These are phyloP conservation scores for Mucor circinelloides DNA, from an alignment of 371 early-diverging fungal species.

Conservation along the genomic window DNA sequence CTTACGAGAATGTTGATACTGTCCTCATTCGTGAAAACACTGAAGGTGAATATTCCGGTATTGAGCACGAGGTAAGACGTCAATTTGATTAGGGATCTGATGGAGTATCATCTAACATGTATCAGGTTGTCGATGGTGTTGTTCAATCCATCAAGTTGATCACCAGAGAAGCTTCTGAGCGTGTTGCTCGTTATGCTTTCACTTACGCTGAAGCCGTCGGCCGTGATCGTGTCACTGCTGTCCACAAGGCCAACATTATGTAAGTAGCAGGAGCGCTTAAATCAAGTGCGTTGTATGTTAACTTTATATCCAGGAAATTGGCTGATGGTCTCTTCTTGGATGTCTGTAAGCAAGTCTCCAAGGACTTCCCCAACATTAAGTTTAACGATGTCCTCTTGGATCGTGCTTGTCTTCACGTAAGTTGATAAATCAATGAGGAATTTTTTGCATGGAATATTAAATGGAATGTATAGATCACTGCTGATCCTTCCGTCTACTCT, in stretches of 20 bases:
- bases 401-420: slow-evolving; percentile 86
- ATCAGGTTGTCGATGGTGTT: slow-evolving; percentile 86
- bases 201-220: slow-evolving; percentile 90
- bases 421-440: neutral
- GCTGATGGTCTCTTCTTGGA: slow-evolving; percentile 97
- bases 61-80: slow-evolving; percentile 83
- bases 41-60: slow-evolving; percentile 98
- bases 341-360: slow-evolving; percentile 89
- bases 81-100: neutral
- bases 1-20: slow-evolving; percentile 95
- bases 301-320: slow-evolving; percentile 66
- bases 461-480: slow-evolving; percentile 72
- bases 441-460: neutral
- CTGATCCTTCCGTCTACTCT: slow-evolving; percentile 89
- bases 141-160: slow-evolving; percentile 99
- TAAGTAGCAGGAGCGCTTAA: slow-evolving; percentile 5
- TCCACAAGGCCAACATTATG: slow-evolving; percentile 89
- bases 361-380: slow-evolving; percentile 92
- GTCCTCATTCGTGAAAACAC: slow-evolving; percentile 99
- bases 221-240: slow-evolving; percentile 90
- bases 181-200: slow-evolving; percentile 95
- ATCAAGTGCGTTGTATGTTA: neutral
- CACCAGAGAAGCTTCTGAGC: slow-evolving; percentile 93
- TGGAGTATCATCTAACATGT: neutral
- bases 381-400: slow-evolving; percentile 92